Evolutionary conservation across 169 alveolate genomes (phyloP).

Genomic region (Eimeria acervulina): DNA sequence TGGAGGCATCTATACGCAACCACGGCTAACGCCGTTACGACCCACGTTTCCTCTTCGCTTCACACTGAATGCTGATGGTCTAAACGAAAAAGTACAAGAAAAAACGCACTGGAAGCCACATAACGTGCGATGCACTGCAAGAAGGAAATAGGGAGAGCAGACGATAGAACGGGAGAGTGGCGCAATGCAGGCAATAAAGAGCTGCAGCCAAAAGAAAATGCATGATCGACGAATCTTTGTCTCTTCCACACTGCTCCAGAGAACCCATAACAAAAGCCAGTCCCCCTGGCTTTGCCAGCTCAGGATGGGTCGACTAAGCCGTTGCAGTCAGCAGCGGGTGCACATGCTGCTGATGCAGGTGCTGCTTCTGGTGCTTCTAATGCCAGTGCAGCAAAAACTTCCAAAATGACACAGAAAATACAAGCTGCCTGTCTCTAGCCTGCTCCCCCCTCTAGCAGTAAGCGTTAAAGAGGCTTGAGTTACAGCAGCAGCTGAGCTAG

Average conservation of each 20-base stretch:
- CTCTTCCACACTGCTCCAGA: constrained; percentile 19
- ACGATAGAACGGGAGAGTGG: neutral
- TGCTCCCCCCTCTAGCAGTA: neutral
- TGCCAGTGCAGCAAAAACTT: constrained; percentile 25
- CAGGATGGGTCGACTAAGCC: constrained; percentile 13
- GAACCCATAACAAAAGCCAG: constrained; percentile 25
- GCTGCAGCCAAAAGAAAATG: constrained; percentile 44
- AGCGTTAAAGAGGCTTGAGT: neutral
- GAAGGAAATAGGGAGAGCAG: neutral
- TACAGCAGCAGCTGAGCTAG: constrained; percentile 41
- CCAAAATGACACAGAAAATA: constrained; percentile 2
- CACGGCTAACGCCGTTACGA: neutral
- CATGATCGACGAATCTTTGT: constrained; percentile 1
- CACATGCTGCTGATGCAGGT: neutral
- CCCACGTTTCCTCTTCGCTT: neutral
- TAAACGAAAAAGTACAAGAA: neutral
- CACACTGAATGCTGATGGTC: neutral
- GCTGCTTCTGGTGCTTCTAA: constrained; percentile 24
- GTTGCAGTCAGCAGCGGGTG: constrained; percentile 33
- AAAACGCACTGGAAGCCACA: neutral
- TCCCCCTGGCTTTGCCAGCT: neutral
- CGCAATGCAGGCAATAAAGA: neutral
- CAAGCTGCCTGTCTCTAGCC: neutral
- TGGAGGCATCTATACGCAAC: neutral
- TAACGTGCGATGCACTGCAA: neutral